Percentiles rank a stretch among this genome's conserved stretches.
These are phyloP conservation scores for Ganoderma multipileum DNA, from an alignment of 1,284 basidiomycete species.

Conservation along the genomic window DNA sequence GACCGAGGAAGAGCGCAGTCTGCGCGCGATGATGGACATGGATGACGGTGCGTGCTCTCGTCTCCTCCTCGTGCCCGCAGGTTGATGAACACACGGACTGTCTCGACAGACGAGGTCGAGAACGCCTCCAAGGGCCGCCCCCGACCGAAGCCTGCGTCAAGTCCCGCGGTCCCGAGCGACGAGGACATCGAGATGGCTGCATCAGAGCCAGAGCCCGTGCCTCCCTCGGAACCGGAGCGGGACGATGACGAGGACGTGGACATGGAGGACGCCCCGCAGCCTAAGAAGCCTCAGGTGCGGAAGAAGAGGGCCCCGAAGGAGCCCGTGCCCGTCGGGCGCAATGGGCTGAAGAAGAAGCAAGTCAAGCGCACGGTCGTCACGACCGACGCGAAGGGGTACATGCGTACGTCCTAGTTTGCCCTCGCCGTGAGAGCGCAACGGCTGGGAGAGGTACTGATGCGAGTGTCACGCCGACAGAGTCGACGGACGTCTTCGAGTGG, in stretches of 20 bases:
- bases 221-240: conserved; percentile 35
- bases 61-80: background rate
- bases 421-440: background rate
- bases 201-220: conserved; percentile 7
- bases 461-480: conserved; percentile 50
- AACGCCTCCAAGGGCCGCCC: conserved; percentile 23
- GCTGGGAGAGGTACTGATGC: background rate
- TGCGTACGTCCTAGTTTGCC: conserved; percentile 53
- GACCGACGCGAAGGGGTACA: conserved; percentile 73
- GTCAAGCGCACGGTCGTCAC: conserved; percentile 63
- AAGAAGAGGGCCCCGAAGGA: conserved; percentile 67
- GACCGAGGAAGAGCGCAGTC: conserved; percentile 48
- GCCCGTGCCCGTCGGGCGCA: conserved; percentile 67
- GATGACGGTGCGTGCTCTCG: conserved; percentile 62
- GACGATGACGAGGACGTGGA: conserved; percentile 35
- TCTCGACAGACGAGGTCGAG: conserved; percentile 23
- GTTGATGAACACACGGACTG: background rate
- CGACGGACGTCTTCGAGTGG: conserved; percentile 80
- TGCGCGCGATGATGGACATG: conserved; percentile 76
- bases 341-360: conserved; percentile 75
- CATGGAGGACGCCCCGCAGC: conserved; percentile 44
- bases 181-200: conserved; percentile 49
- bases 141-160: conserved; percentile 1
- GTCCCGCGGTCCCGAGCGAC: conserved; percentile 9
- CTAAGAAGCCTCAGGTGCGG: conserved; percentile 50